Percentiles rank a stretch among this genome's conserved stretches.
These are phyloP conservation scores for Trypanosoma scelopori DNA, from an alignment of 208 protist species.

Conservation along the genomic window DNA sequence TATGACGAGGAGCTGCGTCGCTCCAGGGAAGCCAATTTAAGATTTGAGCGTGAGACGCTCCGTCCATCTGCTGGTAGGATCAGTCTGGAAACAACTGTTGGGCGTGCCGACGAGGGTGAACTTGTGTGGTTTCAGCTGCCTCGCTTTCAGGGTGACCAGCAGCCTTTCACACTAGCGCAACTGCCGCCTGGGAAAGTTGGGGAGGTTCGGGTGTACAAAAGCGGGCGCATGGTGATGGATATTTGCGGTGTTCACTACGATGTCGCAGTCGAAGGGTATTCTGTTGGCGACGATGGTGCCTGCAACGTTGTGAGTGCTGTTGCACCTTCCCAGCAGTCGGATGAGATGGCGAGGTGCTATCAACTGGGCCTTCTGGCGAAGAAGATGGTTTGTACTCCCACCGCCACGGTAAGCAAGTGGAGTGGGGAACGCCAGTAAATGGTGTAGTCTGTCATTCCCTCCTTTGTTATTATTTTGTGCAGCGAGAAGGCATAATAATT, in stretches of 20 bases:
- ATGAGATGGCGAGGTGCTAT: slow-evolving; percentile 58
- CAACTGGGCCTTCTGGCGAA: slow-evolving; percentile 64
- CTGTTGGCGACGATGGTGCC: slow-evolving; percentile 30
- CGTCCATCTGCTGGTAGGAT: slow-evolving; percentile 24
- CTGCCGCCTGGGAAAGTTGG: slow-evolving; percentile 74
- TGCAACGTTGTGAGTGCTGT: slow-evolving; percentile 53
- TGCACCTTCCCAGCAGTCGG: slow-evolving; percentile 36
- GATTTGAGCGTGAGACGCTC: slow-evolving; percentile 59
- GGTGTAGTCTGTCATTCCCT: neutral
- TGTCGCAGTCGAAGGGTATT: slow-evolving; percentile 54
- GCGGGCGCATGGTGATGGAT: slow-evolving; percentile 79
- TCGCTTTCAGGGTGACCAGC: slow-evolving; percentile 51
- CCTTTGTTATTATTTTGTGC: no score
- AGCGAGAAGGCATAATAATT: neutral
- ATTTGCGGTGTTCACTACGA: slow-evolving; percentile 80
- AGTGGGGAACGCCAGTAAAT: no score
- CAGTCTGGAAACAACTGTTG: slow-evolving; percentile 12
- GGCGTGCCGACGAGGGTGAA: slow-evolving; percentile 19
- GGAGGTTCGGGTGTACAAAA: slow-evolving; percentile 74
- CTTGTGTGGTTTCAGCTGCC: slow-evolving; percentile 85
- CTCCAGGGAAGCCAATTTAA: slow-evolving; percentile 48
- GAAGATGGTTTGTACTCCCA: slow-evolving; percentile 81
- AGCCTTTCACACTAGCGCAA: slow-evolving; percentile 48
- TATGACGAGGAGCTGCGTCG: slow-evolving; percentile 43
- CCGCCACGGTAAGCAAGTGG: slow-evolving; percentile 27